Evolutionary conservation across 192 early-diverging fungal genomes (phyloP), one percentile per base, ranked within the genome.

Genomic region (Diversispora eburnea): DNA sequence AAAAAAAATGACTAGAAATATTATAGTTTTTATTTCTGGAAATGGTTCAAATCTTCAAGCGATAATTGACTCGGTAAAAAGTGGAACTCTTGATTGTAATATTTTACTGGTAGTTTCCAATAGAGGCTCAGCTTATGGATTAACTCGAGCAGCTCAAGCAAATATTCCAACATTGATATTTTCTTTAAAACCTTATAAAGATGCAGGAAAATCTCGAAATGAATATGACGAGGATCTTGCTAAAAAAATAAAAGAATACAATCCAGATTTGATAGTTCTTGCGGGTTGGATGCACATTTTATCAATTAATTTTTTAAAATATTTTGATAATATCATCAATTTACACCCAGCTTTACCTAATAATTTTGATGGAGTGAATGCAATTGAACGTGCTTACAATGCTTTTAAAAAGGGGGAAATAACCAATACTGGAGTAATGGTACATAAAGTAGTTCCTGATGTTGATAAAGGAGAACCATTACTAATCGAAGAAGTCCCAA

Each of bases 251-350:
- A 64, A 83, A 15, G 81, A 78, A 22, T 82, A 84, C 55, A 75
- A 78, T 33, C 94, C 94, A 3, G 93, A 96, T 75, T 83, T 97
- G 49, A 81, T 98, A 5, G 91, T 99, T 13, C 86, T 99, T 39
- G 98, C 96, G 7, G 98, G 98, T 47, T 99, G 89, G 86, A 99
- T 99, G 98, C 98, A 97, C 79, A 99, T 99, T 73, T 85, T 99
- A 45, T 93, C 93, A 12, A 83, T 93, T 5, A 83, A 86, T 33
- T 99, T 98, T 74, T 76, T 99, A 59, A 79, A 87, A 45, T 58
- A 78, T 70, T 95, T 98, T 76, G 74, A 83, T 19, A 85, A 84
- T 54, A 84, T 99, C 67, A 94, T 99, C 78, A 99, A 99, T 82
- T 82, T 99, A 70, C 98, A 99, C 69, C 98, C 97, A 22, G 96